phyloP scores from a whole-genome alignment of 2,329 filamentous ascomycete species.

The Penicillium frequentans region DNA sequence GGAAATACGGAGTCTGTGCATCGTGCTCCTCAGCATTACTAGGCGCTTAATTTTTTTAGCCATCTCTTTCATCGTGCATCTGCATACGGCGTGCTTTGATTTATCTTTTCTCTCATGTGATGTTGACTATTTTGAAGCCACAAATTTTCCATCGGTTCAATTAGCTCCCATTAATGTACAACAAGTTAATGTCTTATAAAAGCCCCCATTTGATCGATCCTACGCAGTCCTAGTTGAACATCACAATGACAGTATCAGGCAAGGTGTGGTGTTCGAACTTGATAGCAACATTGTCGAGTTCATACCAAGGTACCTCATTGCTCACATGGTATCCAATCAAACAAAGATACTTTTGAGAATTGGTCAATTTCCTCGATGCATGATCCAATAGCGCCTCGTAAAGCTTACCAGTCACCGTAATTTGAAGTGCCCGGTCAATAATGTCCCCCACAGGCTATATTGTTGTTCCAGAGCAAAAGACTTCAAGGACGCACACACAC shows the following conservation, averaged over 20 bases:
- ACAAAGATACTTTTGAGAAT: too few relatives aligned
- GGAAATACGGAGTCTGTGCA: slow-evolving; percentile 26
- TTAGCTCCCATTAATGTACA: neutral
- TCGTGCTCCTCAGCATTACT: slow-evolving; percentile 34
- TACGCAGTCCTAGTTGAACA: too few relatives aligned
- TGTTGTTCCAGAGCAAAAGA: too few relatives aligned
- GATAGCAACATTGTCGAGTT: too few relatives aligned
- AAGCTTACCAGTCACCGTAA: too few relatives aligned
- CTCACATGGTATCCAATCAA: too few relatives aligned
- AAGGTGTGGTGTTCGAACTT: too few relatives aligned
- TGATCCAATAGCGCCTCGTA: too few relatives aligned
- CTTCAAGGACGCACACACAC: too few relatives aligned
- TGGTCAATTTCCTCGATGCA: neutral
- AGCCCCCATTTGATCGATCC: neutral
- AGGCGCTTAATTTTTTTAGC: neutral
- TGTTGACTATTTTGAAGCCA: neutral
- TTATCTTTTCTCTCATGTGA: neutral
- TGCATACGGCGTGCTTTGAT: slow-evolving; percentile 1
- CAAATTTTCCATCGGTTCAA: neutral
- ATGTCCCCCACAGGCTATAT: too few relatives aligned
- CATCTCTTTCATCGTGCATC: neutral
- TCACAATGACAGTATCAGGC: too few relatives aligned
- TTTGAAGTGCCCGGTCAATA: too few relatives aligned
- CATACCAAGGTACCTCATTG: neutral
- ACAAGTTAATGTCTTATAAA: neutral